Evolutionary conservation across 495 filamentous ascomycete genomes (phyloP).

Genomic region (Parathielavia appendiculata): DNA sequence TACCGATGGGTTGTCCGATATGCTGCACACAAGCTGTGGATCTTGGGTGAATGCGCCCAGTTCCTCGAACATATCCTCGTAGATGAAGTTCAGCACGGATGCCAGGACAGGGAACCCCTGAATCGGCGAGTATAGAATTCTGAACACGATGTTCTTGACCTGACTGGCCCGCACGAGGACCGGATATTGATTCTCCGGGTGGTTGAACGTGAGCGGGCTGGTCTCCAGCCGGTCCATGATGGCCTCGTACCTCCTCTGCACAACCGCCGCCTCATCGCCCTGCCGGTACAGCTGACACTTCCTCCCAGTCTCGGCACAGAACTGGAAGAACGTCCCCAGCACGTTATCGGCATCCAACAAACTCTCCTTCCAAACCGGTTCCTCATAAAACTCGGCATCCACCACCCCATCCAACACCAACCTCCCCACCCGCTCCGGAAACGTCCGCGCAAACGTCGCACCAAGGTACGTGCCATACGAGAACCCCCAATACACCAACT

Average conservation of each 20-base stretch:
- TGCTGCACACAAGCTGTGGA: constrained; percentile 31
- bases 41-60: constrained; percentile 15
- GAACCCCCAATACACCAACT: constrained; percentile 57
- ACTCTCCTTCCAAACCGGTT: constrained; percentile 31
- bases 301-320: constrained; percentile 32
- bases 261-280: constrained; percentile 37
- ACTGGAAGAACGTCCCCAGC: constrained; percentile 36
- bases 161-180: constrained; percentile 31
- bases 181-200: constrained; percentile 31
- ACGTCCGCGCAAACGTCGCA: constrained; percentile 45
- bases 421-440: constrained; percentile 40
- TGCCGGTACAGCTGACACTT: constrained; percentile 33
- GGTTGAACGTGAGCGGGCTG: constrained; percentile 45
- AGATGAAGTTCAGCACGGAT: constrained; percentile 23
- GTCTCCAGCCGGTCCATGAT: constrained; percentile 39
- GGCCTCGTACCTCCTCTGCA: constrained; percentile 40
- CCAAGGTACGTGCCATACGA: constrained; percentile 59
- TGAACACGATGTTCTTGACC: constrained; percentile 35
- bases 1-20: constrained; percentile 33
- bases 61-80: constrained; percentile 17
- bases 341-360: constrained; percentile 41
- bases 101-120: constrained; percentile 31
- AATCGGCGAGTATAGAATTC: constrained; percentile 34
- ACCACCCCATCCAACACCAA: constrained; percentile 41
- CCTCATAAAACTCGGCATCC: constrained; percentile 36